Evolutionary conservation across 305 asterid genomes (phyloP).

Genomic region (Lippia alba): DNA sequence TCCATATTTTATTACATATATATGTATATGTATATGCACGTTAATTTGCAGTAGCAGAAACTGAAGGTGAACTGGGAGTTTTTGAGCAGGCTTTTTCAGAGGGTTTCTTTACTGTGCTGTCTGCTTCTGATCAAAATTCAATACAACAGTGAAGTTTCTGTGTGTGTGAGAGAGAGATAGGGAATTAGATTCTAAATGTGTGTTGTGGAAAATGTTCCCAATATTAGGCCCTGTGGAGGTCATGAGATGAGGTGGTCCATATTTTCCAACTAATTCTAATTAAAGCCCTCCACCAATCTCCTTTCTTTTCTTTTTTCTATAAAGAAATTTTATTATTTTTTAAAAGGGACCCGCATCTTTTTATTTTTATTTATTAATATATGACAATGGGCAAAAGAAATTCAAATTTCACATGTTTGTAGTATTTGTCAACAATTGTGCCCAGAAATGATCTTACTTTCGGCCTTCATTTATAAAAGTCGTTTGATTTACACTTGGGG

Average conservation of each 20-base stretch:
- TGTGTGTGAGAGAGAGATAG: conserved; percentile 14
- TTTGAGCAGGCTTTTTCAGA: conserved; percentile 59
- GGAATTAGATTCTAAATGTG: conserved; percentile 48
- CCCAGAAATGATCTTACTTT: conserved; percentile 16
- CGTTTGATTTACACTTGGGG: conserved; percentile 27
- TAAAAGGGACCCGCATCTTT: conserved; percentile 47
- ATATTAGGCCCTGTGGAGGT: conserved; percentile 52
- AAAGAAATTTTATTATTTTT: too few relatives aligned
- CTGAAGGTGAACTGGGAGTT: conserved; percentile 50
- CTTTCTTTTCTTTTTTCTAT: background rate
- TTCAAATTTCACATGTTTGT: conserved; percentile 47
- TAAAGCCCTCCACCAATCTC: conserved; percentile 50
- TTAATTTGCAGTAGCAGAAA: conserved; percentile 44
- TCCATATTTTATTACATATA: background rate
- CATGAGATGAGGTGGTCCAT: conserved; percentile 67
- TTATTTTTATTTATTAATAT: conserved; percentile 20
- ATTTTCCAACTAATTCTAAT: conserved; percentile 56
- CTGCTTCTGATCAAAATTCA: conserved; percentile 33
- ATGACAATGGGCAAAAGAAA: conserved; percentile 33
- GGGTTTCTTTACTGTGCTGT: conserved; percentile 29
- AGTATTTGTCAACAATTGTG: conserved; percentile 26
- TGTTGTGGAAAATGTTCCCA: conserved; percentile 45
- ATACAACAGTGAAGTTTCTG: conserved; percentile 30
- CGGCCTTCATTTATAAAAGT: conserved; percentile 15
- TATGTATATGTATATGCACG: background rate